A percentile compares a stretch with the other conserved stretches of the same genome.
These are phyloP conservation scores for Setaria viridis DNA, from an alignment of 202 grass and related monocot genomes.

Conservation along the genomic window DNA sequence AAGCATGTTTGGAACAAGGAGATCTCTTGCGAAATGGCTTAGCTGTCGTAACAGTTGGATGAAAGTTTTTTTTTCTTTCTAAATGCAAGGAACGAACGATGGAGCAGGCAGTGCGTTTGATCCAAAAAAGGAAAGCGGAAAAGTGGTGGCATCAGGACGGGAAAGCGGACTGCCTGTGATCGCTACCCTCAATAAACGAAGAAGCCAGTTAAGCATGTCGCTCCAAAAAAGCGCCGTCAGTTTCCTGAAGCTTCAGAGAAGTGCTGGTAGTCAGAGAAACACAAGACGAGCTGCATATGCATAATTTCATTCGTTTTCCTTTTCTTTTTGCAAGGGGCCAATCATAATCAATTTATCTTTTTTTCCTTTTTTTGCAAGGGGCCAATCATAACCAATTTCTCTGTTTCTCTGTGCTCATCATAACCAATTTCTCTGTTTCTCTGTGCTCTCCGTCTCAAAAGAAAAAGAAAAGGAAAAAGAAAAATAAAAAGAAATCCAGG, in stretches of 20 bases:
- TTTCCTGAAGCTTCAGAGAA: not conserved
- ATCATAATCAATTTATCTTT: not conserved
- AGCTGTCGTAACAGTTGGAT: not conserved
- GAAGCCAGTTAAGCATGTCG: constrained; percentile 17
- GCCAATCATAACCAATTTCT: too few species aligned
- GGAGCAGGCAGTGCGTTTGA: not conserved
- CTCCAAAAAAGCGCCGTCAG: not conserved
- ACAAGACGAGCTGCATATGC: not conserved
- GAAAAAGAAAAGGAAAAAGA: not conserved
- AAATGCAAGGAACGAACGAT: not conserved
- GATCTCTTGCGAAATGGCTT: not conserved
- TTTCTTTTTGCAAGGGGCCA: not conserved
- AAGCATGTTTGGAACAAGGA: not conserved
- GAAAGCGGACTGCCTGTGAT: not conserved
- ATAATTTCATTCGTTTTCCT: not conserved
- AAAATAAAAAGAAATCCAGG: not conserved
- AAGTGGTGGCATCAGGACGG: not conserved
- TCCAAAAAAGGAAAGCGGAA: not conserved
- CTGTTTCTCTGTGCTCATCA: not conserved
- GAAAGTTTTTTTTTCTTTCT: not conserved
- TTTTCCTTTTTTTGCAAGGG: too few species aligned
- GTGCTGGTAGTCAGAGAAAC: not conserved
- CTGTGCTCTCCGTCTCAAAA: not conserved
- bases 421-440: not conserved
- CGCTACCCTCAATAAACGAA: not conserved